phyloP scores from a whole-genome alignment of 805 yeast genomes.

The Yamadazyma sp. region DNA sequence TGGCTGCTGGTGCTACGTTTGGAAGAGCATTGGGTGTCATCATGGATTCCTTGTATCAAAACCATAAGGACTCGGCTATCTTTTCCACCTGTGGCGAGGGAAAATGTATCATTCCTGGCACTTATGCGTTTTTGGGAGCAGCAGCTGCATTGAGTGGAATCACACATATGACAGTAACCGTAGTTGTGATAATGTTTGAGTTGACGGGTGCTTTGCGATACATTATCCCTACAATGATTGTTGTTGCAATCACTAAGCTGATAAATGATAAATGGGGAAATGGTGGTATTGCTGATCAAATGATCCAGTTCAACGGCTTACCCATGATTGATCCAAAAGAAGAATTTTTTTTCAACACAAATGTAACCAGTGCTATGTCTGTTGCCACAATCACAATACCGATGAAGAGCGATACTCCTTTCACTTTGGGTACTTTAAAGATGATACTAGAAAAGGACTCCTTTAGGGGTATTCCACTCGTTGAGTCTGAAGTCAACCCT shows the following conservation, averaged over 20 bases:
- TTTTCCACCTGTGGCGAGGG: slow-evolving; percentile 33
- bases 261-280: slow-evolving; percentile 76
- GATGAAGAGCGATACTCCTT: slow-evolving; percentile 21
- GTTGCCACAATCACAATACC: slow-evolving; percentile 38
- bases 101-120: slow-evolving; percentile 85
- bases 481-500: slow-evolving; percentile 38
- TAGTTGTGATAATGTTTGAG: slow-evolving; percentile 94
- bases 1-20: slow-evolving; percentile 95
- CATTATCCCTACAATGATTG: slow-evolving; percentile 94
- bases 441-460: slow-evolving; percentile 30
- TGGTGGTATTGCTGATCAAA: slow-evolving; percentile 93
- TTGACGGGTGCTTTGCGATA: slow-evolving; percentile 92
- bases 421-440: slow-evolving; percentile 35
- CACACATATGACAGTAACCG: slow-evolving; percentile 88
- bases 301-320: slow-evolving; percentile 83
- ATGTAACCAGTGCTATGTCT: slow-evolving; percentile 63
- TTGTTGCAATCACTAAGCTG: slow-evolving; percentile 81
- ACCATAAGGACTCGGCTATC: slow-evolving; percentile 34
- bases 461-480: slow-evolving; percentile 55
- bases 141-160: slow-evolving; percentile 95
- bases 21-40: slow-evolving; percentile 84
- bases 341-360: slow-evolving; percentile 51
- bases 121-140: slow-evolving; percentile 94
- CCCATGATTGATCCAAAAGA: slow-evolving; percentile 78
- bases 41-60: slow-evolving; percentile 46